Percentiles rank a stretch among this genome's conserved stretches.
Evolutionary conservation across 108 stramenopile species (phyloP).

Genomic region (Discostella stelligeroides): DNA sequence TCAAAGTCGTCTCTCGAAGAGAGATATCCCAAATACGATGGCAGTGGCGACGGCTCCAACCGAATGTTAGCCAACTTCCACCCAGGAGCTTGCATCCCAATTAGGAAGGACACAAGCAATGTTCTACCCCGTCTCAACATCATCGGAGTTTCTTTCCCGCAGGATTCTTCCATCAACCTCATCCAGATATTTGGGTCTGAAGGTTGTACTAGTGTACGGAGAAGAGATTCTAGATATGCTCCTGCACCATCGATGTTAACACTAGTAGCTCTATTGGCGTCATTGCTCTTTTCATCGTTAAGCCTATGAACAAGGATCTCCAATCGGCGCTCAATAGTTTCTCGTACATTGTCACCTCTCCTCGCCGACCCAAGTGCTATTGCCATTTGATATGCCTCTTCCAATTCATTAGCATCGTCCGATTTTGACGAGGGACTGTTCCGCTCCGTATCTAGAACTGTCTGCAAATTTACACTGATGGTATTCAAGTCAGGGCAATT

Average conservation of each 20-base stretch:
- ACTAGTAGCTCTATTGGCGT: neutral
- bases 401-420: constrained; percentile 16
- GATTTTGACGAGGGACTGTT: neutral
- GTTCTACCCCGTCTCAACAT: constrained; percentile 43
- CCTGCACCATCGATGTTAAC: constrained; percentile 32
- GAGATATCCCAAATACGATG: constrained; percentile 42
- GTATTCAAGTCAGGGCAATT: neutral
- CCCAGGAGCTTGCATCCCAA: constrained; percentile 30
- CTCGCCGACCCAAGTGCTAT: constrained; percentile 26
- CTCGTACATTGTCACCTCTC: constrained; percentile 3
- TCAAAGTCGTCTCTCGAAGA: constrained; percentile 16
- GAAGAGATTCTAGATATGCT: constrained; percentile 28
- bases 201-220: constrained; percentile 28
- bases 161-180: constrained; percentile 30
- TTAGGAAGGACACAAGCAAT: constrained; percentile 34
- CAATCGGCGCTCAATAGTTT: constrained; percentile 36
- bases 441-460: neutral
- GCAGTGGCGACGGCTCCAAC: constrained; percentile 28
- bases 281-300: constrained; percentile 2
- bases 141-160: constrained; percentile 27
- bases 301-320: constrained; percentile 21
- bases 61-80: constrained; percentile 21
- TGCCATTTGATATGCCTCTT: constrained; percentile 44
- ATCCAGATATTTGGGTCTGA: constrained; percentile 34
- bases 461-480: neutral